A percentile compares a stretch with the other conserved stretches of the same genome.
These are phyloP conservation scores for Pisolithus sp. DNA, from an alignment of 768 basidiomycete species.

Conservation along the genomic window DNA sequence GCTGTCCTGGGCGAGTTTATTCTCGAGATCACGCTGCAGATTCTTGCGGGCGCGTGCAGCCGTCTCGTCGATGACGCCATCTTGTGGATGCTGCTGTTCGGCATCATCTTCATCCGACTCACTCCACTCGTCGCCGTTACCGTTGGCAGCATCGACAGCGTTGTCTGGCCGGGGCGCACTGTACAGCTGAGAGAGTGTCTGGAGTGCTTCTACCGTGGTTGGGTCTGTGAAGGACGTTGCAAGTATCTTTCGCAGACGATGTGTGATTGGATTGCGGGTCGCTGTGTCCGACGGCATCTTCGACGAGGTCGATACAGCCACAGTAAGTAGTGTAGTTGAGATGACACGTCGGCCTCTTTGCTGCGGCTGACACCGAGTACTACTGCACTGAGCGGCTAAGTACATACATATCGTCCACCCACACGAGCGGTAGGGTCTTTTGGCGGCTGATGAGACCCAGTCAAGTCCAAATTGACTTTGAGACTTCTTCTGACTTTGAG, in stretches of 20 bases:
- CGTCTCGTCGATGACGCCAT: constrained; percentile 48
- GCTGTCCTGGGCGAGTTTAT: constrained; percentile 75
- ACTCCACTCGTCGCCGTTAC: constrained; percentile 26
- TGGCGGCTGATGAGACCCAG: constrained; percentile 50
- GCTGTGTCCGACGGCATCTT: too few relatives aligned
- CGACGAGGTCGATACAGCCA: too few relatives aligned
- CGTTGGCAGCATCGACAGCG: constrained; percentile 25
- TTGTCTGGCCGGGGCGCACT: constrained; percentile 21
- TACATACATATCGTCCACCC: too few relatives aligned
- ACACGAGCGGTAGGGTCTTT: too few relatives aligned
- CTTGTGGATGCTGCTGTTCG: constrained; percentile 5
- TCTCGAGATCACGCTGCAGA: constrained; percentile 80
- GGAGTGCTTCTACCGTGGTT: constrained; percentile 72
- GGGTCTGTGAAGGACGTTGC: constrained; percentile 74
- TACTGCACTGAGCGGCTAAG: too few relatives aligned
- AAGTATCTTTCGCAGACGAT: constrained; percentile 86
- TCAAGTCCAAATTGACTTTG: constrained; percentile 66
- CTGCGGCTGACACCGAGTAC: too few relatives aligned
- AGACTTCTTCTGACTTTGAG: constrained; percentile 58
- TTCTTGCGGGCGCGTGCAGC: constrained; percentile 73
- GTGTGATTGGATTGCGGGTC: constrained; percentile 67
- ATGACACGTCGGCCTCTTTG: too few relatives aligned
- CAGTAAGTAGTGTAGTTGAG: too few relatives aligned
- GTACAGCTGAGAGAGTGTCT: constrained; percentile 80
- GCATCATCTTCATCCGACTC: constrained; percentile 7